Conservation (phyloP, 768 basidiomycete species). For the Suillus paluster region DNA sequence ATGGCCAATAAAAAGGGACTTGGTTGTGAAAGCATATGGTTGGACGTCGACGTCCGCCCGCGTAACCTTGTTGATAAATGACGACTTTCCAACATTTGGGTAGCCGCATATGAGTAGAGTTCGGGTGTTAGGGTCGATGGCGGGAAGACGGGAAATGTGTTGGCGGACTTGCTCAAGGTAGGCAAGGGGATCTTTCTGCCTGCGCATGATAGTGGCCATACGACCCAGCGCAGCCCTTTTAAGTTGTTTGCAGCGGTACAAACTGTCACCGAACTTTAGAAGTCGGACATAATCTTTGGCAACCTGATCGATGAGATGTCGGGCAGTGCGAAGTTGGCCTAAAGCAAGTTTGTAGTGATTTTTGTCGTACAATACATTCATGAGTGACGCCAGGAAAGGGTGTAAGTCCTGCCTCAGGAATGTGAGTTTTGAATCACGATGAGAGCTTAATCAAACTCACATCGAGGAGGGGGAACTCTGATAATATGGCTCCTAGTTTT, state of each 20-base stretch:
- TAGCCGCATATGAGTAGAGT: constrained; percentile 98
- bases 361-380: constrained; percentile 99
- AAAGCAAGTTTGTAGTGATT: constrained; percentile 99
- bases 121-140: constrained; percentile 97
- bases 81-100: constrained; percentile 99
- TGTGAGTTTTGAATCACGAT: constrained; percentile 9
- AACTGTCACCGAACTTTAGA: constrained; percentile 96
- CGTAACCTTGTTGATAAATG: constrained; percentile 99
- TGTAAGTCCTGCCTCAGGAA: constrained; percentile 73
- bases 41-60: constrained; percentile 99
- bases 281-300: constrained; percentile 97
- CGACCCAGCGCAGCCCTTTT: constrained; percentile 97
- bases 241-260: constrained; percentile 98
- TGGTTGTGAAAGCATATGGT: constrained; percentile 99
- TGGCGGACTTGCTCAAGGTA: constrained; percentile 99
- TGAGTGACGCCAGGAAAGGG: constrained; percentile 91
- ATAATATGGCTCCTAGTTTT: constrained; percentile 89
- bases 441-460: constrained; percentile 50
- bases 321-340: constrained; percentile 93
- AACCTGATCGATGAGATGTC: constrained; percentile 96
- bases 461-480: constrained; percentile 97
- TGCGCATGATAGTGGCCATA: constrained; percentile 98
- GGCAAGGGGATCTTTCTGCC: constrained; percentile 97
- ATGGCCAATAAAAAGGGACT: constrained; percentile 97
- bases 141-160: constrained; percentile 97